These are phyloP conservation scores for Lactuca sativa DNA, from an alignment of 129 eudicot species.

Conservation along the genomic window DNA sequence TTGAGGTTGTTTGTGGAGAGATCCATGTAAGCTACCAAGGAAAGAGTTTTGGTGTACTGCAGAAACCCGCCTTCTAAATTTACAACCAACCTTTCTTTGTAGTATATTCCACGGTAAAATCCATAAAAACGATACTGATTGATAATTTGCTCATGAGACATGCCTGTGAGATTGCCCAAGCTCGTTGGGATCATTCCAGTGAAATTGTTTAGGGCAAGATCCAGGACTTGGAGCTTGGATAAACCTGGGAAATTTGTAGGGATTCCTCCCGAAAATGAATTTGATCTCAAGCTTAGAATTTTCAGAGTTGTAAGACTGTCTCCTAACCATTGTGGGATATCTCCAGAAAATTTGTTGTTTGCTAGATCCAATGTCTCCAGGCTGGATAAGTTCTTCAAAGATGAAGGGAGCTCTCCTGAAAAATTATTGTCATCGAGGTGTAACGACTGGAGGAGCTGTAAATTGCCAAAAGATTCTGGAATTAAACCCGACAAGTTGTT, in stretches of 20 bases:
- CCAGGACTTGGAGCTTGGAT: slow-evolving; percentile 47
- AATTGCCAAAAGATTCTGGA: slow-evolving; percentile 42
- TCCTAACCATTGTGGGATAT: slow-evolving; percentile 40
- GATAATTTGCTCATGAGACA: slow-evolving; percentile 28
- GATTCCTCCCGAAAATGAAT: slow-evolving; percentile 38
- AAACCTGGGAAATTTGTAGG: slow-evolving; percentile 23
- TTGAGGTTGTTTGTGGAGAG: slow-evolving; percentile 41
- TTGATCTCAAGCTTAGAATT: slow-evolving; percentile 42
- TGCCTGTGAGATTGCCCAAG: slow-evolving; percentile 40
- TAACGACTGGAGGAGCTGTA: slow-evolving; percentile 39
- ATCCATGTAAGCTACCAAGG: slow-evolving; percentile 47
- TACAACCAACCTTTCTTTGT: slow-evolving; percentile 41
- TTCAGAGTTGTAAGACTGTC: slow-evolving; percentile 33
- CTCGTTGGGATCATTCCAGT: slow-evolving; percentile 37
- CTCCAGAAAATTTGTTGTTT: slow-evolving; percentile 36
- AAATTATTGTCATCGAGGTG: slow-evolving; percentile 43
- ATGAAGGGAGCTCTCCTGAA: slow-evolving; percentile 38
- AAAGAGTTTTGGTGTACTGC: slow-evolving; percentile 47
- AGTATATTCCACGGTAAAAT: slow-evolving; percentile 43
- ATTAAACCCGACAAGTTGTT: slow-evolving; percentile 36
- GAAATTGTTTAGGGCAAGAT: slow-evolving; percentile 46
- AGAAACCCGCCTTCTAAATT: slow-evolving; percentile 34
- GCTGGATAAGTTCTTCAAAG: slow-evolving; percentile 37
- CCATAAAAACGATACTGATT: slow-evolving; percentile 39
- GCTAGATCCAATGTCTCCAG: slow-evolving; percentile 49